These are phyloP conservation scores for Ogataea pini DNA, from an alignment of 805 yeast species.

Conservation along the genomic window DNA sequence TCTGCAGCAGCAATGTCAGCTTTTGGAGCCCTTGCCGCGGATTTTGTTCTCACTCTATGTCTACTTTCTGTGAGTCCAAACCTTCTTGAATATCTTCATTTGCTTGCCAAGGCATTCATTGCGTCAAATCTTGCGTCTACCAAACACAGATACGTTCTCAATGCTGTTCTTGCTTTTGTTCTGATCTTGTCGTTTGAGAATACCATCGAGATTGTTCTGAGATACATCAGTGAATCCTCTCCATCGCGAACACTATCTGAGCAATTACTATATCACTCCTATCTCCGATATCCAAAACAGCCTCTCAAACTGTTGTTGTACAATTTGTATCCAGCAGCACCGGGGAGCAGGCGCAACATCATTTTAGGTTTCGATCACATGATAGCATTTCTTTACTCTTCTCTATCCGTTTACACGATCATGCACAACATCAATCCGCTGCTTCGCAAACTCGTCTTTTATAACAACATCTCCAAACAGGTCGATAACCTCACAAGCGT, in stretches of 20 bases:
- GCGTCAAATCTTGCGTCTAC: slow-evolving; percentile 37
- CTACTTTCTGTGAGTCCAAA: slow-evolving; percentile 27
- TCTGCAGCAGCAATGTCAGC: slow-evolving; percentile 8
- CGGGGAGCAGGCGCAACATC: slow-evolving; percentile 17
- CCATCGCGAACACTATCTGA: slow-evolving; percentile 5
- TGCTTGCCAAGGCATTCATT: slow-evolving; percentile 37
- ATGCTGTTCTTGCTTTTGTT: slow-evolving; percentile 31
- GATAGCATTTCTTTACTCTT: slow-evolving; percentile 30
- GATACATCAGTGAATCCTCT: slow-evolving; percentile 4
- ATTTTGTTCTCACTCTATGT: slow-evolving; percentile 20
- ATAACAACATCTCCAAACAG: slow-evolving; percentile 19
- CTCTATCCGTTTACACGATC: slow-evolving; percentile 33
- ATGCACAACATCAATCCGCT: slow-evolving; percentile 32
- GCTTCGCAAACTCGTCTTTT: slow-evolving; percentile 20
- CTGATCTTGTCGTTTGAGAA: slow-evolving; percentile 16
- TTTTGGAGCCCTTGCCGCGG: slow-evolving; percentile 19
- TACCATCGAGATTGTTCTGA: slow-evolving; percentile 3
- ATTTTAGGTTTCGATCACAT: slow-evolving; percentile 30
- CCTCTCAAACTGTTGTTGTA: slow-evolving; percentile 26
- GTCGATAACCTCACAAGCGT: slow-evolving; percentile 21
- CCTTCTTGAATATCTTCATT: slow-evolving; percentile 28
- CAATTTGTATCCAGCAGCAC: slow-evolving; percentile 22
- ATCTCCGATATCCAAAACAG: slow-evolving; percentile 22
- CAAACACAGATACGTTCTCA: slow-evolving; percentile 28
- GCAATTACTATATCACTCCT: slow-evolving; percentile 18